These are phyloP conservation scores for Coemansia sp. DNA, from an alignment of 192 early-diverging fungal genomes.

Conservation along the genomic window DNA sequence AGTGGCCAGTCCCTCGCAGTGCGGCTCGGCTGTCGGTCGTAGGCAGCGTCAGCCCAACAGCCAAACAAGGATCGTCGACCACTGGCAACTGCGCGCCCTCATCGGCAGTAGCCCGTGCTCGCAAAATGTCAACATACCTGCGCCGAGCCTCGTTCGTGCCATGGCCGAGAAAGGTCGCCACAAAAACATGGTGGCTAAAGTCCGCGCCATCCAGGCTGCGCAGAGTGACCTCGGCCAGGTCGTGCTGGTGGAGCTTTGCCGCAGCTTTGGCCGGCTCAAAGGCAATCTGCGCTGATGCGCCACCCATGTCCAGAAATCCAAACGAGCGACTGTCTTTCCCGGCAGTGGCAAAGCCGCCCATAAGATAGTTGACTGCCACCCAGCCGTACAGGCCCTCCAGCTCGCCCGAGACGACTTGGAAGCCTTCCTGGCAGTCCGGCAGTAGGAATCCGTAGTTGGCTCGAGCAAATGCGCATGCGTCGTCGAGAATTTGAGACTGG, in stretches of 20 bases:
- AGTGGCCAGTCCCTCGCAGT: slow-evolving; percentile 63
- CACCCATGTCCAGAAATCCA: slow-evolving; percentile 93
- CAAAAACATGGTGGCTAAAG: slow-evolving; percentile 74
- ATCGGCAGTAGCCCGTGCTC: slow-evolving; percentile 19
- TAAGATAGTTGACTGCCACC: slow-evolving; percentile 93
- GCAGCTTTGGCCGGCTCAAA: slow-evolving; percentile 82
- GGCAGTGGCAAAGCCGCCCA: slow-evolving; percentile 65
- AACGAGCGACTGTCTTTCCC: slow-evolving; percentile 16
- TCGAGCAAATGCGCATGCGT: slow-evolving; percentile 71
- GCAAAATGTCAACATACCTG: slow-evolving; percentile 68
- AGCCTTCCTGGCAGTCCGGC: slow-evolving; percentile 72
- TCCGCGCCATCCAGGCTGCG: slow-evolving; percentile 70
- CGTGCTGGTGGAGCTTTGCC: slow-evolving; percentile 67
- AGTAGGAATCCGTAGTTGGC: slow-evolving; percentile 69
- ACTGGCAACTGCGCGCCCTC: slow-evolving; percentile 8
- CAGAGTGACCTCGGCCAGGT: slow-evolving; percentile 74
- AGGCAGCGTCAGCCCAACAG: slow-evolving; percentile 46
- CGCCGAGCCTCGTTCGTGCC: slow-evolving; percentile 92
- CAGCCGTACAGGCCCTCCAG: slow-evolving; percentile 96
- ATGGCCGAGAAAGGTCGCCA: slow-evolving; percentile 93
- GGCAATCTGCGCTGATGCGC: slow-evolving; percentile 94
- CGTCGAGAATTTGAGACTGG: slow-evolving; percentile 63
- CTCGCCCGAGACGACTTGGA: slow-evolving; percentile 92
- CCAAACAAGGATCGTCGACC: slow-evolving; percentile 72
- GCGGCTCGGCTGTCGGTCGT: slow-evolving; percentile 18